A percentile compares a stretch with the other conserved stretches of the same genome.
phyloP scores from a whole-genome alignment of 495 filamentous ascomycete species.

The Xeromyces bisporus region DNA sequence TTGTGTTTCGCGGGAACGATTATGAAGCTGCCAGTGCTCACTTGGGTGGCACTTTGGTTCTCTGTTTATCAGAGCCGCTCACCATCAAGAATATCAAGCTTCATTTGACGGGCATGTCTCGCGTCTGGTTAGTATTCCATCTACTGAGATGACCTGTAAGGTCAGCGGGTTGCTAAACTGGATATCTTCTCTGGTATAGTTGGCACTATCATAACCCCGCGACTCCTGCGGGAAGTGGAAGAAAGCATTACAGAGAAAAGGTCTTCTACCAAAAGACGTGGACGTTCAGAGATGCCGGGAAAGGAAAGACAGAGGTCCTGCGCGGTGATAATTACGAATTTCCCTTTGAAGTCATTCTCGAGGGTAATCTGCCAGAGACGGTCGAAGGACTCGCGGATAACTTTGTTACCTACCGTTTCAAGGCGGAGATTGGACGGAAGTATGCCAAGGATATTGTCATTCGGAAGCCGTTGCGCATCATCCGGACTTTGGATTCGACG shows the following conservation, averaged over 20 bases:
- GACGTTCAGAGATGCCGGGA: conserved; percentile 33
- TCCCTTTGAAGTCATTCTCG: conserved; percentile 64
- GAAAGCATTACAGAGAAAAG: conserved; percentile 34
- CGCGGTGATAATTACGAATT: conserved; percentile 76
- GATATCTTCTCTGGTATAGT: conserved; percentile 9
- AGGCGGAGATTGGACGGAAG: conserved; percentile 69
- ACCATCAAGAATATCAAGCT: conserved; percentile 57
- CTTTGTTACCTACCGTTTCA: conserved; percentile 73
- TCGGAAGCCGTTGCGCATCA: conserved; percentile 66
- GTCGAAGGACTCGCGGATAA: conserved; percentile 71
- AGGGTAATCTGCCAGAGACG: conserved; percentile 66
- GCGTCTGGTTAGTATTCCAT: conserved; percentile 40
- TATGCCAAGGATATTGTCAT: conserved; percentile 64
- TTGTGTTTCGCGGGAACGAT: conserved; percentile 60
- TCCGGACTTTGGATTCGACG: conserved; percentile 67
- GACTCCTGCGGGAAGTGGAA: conserved; percentile 24
- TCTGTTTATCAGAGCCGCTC: conserved; percentile 53
- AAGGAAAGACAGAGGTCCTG: conserved; percentile 42
- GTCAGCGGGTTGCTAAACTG: too few species aligned
- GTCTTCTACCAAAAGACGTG: conserved; percentile 40
- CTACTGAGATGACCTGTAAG: too few species aligned
- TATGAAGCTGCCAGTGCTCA: conserved; percentile 61
- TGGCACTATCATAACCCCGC: conserved; percentile 34
- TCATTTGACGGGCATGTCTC: conserved; percentile 51
- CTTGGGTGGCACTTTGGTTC: conserved; percentile 55